Evolutionary conservation across 305 asterid species (phyloP).

Genomic region (Fraxinus latifolia): DNA sequence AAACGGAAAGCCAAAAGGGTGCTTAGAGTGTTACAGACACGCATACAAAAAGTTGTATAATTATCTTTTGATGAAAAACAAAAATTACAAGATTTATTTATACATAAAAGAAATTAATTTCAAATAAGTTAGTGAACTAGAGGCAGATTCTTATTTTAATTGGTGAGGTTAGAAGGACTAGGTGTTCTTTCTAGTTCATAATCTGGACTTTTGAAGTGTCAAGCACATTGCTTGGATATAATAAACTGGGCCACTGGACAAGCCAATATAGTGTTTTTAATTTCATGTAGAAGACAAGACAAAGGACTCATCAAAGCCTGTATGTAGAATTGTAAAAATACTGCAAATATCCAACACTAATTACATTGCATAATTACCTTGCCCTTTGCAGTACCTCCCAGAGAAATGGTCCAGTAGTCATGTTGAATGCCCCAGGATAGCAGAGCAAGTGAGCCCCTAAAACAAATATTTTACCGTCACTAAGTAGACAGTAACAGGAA

Average conservation of each 20-base stretch:
- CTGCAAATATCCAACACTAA: not conserved
- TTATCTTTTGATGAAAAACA: no score
- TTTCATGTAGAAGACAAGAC: not conserved
- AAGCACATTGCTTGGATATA: not conserved
- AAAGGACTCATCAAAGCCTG: not conserved
- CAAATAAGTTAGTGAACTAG: not conserved
- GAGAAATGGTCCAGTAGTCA: constrained; percentile 94
- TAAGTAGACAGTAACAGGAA: constrained; percentile 16
- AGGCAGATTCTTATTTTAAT: not conserved
- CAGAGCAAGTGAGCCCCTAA: constrained; percentile 87
- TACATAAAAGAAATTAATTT: not conserved
- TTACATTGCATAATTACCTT: constrained; percentile 44
- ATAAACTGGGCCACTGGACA: not conserved
- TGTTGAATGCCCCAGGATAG: constrained; percentile 97
- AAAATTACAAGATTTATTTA: not conserved
- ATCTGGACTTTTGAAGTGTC: not conserved
- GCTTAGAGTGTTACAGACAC: not conserved
- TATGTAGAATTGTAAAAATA: not conserved
- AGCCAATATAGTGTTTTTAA: not conserved
- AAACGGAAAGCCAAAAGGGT: not conserved
- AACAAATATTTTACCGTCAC: constrained; percentile 9
- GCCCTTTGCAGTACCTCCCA: constrained; percentile 91
- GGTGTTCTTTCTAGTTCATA: not conserved
- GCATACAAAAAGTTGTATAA: no score
- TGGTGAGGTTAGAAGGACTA: not conserved